phyloP scores from a whole-genome alignment of 2,329 filamentous ascomycete species.

The Pyrenophora teres region DNA sequence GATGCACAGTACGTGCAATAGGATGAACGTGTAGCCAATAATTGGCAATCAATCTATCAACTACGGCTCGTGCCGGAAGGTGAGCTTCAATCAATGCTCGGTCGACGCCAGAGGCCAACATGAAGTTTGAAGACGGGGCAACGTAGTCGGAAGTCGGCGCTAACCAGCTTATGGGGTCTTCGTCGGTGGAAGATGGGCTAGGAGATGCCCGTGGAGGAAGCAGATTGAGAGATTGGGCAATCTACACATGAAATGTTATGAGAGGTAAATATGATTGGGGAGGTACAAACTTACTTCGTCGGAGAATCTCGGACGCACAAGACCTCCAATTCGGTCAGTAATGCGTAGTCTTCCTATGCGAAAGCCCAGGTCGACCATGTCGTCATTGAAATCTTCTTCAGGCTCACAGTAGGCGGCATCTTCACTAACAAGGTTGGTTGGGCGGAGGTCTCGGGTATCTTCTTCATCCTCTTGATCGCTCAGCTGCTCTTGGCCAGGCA shows the following conservation, averaged over 20 bases:
- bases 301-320: conserved; percentile 70
- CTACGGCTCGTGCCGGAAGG: conserved; percentile 62
- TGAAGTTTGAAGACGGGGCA: conserved; percentile 68
- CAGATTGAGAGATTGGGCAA: conserved; percentile 38
- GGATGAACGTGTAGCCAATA: conserved; percentile 73
- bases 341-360: conserved; percentile 72
- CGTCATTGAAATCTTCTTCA: conserved; percentile 66
- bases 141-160: conserved; percentile 69
- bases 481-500: conserved; percentile 51
- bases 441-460: conserved; percentile 64
- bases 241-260: conserved; percentile 21
- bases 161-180: conserved; percentile 55
- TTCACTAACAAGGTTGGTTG: conserved; percentile 64
- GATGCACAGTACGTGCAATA: conserved; percentile 69
- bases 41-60: conserved; percentile 66
- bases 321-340: conserved; percentile 74
- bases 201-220: conserved; percentile 25
- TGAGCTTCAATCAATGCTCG: conserved; percentile 60
- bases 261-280: not conserved
- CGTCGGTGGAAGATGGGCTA: conserved; percentile 14
- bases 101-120: conserved; percentile 61
- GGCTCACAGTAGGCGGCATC: conserved; percentile 72
- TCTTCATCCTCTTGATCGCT: conserved; percentile 61
- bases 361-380: conserved; percentile 73
- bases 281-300: conserved; percentile 63